Evolutionary conservation across 1,284 basidiomycete species (phyloP).

Genomic region (Amylostereum chailletii): DNA sequence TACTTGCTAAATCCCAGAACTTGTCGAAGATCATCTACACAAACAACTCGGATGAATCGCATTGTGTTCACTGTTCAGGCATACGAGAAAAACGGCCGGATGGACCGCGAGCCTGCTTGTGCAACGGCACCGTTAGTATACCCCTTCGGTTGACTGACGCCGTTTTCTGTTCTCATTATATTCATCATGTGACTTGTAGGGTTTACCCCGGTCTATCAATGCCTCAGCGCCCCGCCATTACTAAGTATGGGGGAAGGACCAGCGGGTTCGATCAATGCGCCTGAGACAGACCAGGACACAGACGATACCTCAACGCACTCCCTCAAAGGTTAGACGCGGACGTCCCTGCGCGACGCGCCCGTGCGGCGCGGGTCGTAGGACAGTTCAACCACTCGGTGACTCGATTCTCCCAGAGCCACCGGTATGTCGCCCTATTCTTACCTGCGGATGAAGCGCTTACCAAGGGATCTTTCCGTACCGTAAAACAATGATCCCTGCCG

Average conservation of each 20-base stretch:
- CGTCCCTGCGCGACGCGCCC: slow-evolving; percentile 11
- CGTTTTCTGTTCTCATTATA: too few relatives aligned
- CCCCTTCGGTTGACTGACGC: too few relatives aligned
- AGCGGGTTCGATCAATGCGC: slow-evolving; percentile 27
- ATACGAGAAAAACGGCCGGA: too few relatives aligned
- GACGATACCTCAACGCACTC: slow-evolving; percentile 2
- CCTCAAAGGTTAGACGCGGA: background rate
- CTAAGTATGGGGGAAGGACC: slow-evolving; percentile 25
- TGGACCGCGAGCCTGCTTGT: too few relatives aligned
- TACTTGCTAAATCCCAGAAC: too few relatives aligned
- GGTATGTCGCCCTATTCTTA: slow-evolving; percentile 34
- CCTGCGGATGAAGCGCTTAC: background rate
- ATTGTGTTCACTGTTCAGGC: too few relatives aligned
- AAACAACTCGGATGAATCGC: too few relatives aligned
- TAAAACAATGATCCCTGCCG: slow-evolving; percentile 81
- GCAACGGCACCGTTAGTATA: too few relatives aligned
- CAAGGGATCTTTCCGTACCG: slow-evolving; percentile 33
- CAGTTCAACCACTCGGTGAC: slow-evolving; percentile 81
- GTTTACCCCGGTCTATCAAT: slow-evolving; percentile 61
- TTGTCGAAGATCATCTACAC: too few relatives aligned
- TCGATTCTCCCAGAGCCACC: slow-evolving; percentile 76
- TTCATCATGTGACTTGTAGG: too few relatives aligned
- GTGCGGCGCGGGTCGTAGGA: slow-evolving; percentile 57
- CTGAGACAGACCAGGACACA: slow-evolving; percentile 18
- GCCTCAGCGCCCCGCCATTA: slow-evolving; percentile 35